A percentile compares a stretch with the other conserved stretches of the same genome.
These are phyloP conservation scores for Apiotrichum brassicae DNA, from an alignment of 1,284 basidiomycete species.

Conservation along the genomic window DNA sequence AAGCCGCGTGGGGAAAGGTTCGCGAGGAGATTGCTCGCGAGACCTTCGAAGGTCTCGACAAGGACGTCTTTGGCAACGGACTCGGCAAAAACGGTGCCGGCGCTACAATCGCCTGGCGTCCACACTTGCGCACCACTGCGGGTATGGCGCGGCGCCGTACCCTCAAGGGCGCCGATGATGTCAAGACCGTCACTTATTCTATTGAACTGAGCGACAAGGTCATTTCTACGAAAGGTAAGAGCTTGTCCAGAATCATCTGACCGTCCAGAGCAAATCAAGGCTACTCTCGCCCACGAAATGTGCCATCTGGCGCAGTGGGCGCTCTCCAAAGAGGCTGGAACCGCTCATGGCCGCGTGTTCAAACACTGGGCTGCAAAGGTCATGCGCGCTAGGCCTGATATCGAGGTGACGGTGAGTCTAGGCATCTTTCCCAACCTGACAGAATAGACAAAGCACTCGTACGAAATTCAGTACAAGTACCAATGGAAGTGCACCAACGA, in stretches of 20 bases:
- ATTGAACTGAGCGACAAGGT: conserved; percentile 38
- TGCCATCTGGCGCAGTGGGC: conserved; percentile 44
- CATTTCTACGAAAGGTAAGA: conserved; percentile 29
- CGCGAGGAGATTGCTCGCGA: conserved; percentile 28
- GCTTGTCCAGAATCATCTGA: neutral
- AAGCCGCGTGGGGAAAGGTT: conserved; percentile 25
- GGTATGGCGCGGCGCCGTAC: conserved; percentile 32
- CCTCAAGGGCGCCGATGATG: conserved; percentile 13
- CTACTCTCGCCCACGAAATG: conserved; percentile 46
- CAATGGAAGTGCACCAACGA: conserved; percentile 38
- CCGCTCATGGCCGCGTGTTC: conserved; percentile 43
- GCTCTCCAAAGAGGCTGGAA: conserved; percentile 39
- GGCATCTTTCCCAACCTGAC: neutral
- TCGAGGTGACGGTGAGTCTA: conserved; percentile 38
- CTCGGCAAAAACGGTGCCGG: conserved; percentile 23
- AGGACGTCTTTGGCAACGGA: conserved; percentile 32
- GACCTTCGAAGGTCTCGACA: conserved; percentile 40
- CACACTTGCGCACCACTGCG: conserved; percentile 40
- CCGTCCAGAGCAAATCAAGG: conserved; percentile 36
- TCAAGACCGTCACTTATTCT: conserved; percentile 6
- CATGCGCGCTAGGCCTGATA: conserved; percentile 36
- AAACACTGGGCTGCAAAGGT: conserved; percentile 43
- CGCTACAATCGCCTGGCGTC: conserved; percentile 38
- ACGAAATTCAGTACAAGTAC: conserved; percentile 44
- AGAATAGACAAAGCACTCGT: conserved; percentile 41